These are phyloP conservation scores for Phalaenopsis aphrodite DNA, from an alignment of 106 monocot species.

Conservation along the genomic window DNA sequence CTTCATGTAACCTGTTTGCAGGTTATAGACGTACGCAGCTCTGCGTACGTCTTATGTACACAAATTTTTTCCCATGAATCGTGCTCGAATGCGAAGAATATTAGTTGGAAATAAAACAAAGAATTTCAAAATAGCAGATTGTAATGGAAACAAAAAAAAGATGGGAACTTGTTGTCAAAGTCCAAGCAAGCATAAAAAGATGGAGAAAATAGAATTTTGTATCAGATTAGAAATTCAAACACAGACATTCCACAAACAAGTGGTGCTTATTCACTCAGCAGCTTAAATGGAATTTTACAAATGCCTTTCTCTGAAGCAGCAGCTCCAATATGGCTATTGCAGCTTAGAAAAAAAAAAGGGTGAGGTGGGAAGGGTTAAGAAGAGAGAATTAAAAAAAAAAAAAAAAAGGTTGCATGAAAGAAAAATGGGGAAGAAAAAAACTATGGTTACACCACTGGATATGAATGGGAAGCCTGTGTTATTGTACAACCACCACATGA, in stretches of 20 bases:
- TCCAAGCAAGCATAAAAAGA: neutral
- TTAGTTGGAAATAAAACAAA: no score
- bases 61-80: no score
- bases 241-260: neutral
- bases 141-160: no score
- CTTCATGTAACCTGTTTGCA: no score
- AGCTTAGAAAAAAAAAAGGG: neutral
- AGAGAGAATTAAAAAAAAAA: neutral
- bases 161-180: neutral
- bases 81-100: no score
- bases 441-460: conserved; percentile 1
- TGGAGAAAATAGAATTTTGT: neutral
- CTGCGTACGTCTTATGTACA: no score
- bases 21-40: no score
- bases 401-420: neutral
- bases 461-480: neutral
- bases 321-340: conserved; percentile 7
- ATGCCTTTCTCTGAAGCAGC: neutral
- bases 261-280: conserved; percentile 3
- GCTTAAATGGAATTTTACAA: conserved; percentile 7
- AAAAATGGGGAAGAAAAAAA: conserved; percentile 1
- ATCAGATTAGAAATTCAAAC: neutral
- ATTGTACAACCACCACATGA: conserved; percentile 10
- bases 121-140: no score
- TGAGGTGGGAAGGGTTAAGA: neutral